A percentile compares a stretch with the other conserved stretches of the same genome.
Conservation (phyloP, 192 early-diverging fungal species). For the Mortierella hygrophila region DNA sequence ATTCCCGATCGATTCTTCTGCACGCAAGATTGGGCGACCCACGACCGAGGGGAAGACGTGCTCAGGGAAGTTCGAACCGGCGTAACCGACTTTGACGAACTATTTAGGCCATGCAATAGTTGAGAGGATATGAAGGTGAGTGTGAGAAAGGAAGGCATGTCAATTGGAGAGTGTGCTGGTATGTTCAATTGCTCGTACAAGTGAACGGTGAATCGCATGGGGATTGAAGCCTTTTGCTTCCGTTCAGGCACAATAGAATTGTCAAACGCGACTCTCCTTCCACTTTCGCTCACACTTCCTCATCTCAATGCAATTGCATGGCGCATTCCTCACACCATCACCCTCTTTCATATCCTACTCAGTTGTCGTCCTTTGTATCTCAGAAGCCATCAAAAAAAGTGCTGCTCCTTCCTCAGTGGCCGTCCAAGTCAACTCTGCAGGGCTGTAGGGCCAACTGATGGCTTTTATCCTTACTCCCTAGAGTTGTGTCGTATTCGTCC, state of each 20-base stretch:
- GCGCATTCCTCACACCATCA: background rate
- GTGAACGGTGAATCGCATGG: background rate
- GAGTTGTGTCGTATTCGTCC: background rate
- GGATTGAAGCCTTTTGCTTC: background rate
- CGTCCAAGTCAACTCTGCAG: no score
- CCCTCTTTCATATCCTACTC: background rate
- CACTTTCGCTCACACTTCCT: background rate
- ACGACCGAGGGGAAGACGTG: constrained; percentile 97
- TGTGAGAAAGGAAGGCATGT: background rate
- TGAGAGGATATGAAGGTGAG: background rate
- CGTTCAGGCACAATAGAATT: background rate
- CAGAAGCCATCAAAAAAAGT: no score
- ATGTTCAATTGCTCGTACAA: background rate
- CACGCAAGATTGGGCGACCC: constrained; percentile 97
- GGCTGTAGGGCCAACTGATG: background rate
- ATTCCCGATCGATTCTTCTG: constrained; percentile 88
- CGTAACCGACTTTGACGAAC: constrained; percentile 98
- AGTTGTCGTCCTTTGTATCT: background rate
- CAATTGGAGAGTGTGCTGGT: background rate
- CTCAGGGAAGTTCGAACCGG: constrained; percentile 95
- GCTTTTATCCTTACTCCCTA: background rate
- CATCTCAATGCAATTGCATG: background rate
- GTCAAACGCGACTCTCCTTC: background rate
- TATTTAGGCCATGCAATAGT: constrained; percentile 25
- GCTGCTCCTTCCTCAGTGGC: no score